Conservation (phyloP, 164 flowering plant species). For the grape (Vitis vinifera) region ASM3070453v1 NC_081811.1:2074001-2074500, state of each 20-base stretch:
- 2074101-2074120: slow-evolving; percentile 13
- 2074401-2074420: too few relatives aligned
- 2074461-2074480: too few relatives aligned
- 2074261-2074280: neutral
- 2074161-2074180: slow-evolving; percentile 54
- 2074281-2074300: too few relatives aligned
- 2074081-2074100: slow-evolving; percentile 27
- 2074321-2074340: too few relatives aligned
- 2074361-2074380: too few relatives aligned
- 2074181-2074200: slow-evolving; percentile 29
- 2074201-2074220: neutral
- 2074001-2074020: slow-evolving; percentile 32
- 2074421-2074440: too few relatives aligned
- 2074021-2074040: slow-evolving; percentile 52
- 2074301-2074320: too few relatives aligned
- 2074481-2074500: too few relatives aligned
- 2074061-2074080: too few relatives aligned
- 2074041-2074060: slow-evolving; percentile 31
- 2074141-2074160: neutral
- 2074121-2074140: neutral
- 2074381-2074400: too few relatives aligned
- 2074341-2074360: too few relatives aligned
- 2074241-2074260: neutral
- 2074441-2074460: too few relatives aligned
- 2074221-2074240: neutral